Conservation (phyloP, 2,329 filamentous ascomycete genomes). For the Colletotrichum tamarilloi region DNA sequence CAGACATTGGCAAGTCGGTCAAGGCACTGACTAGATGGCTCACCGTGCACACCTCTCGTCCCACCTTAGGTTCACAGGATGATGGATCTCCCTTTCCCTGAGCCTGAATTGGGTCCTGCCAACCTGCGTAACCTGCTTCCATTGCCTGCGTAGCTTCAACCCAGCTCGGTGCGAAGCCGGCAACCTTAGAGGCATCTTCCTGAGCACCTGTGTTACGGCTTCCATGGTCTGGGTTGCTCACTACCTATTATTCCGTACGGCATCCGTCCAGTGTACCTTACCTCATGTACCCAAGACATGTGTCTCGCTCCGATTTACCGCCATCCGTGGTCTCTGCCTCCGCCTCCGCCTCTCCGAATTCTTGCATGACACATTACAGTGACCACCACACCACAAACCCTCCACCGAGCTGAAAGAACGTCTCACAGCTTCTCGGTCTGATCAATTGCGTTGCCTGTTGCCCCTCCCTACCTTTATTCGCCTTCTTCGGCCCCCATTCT, state of each 20-base stretch:
- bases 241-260: background rate
- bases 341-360: background rate
- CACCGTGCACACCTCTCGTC: slow-evolving; percentile 14
- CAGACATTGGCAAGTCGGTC: background rate
- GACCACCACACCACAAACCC: background rate
- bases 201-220: too few species aligned
- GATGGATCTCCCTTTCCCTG: background rate
- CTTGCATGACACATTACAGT: background rate
- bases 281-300: background rate
- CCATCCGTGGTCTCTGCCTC: background rate
- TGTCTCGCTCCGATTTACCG: background rate
- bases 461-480: background rate
- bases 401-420: background rate
- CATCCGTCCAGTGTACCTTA: background rate
- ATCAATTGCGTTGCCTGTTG: background rate
- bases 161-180: slow-evolving; percentile 17
- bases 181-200: background rate
- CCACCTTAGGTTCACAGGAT: slow-evolving; percentile 17
- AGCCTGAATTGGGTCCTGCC: slow-evolving; percentile 1
- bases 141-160: background rate
- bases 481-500: background rate
- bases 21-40: slow-evolving; percentile 12
- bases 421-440: background rate
- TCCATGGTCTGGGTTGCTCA: background rate
- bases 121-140: background rate